phyloP scores from a whole-genome alignment of 2,329 filamentous ascomycete genomes.

The Talaromyces sp. region DNA sequence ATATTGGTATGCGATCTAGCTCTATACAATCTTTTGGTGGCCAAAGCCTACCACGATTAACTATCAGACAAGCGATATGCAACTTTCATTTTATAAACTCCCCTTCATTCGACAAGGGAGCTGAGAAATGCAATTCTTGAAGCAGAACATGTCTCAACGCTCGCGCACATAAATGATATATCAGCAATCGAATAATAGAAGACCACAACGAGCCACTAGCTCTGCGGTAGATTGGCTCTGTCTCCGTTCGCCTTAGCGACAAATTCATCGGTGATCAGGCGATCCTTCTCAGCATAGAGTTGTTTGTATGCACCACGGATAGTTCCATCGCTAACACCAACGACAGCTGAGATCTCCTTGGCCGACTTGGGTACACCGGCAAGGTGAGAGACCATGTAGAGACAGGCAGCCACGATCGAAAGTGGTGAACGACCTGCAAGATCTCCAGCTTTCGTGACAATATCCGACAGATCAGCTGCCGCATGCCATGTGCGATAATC shows the following conservation, averaged over 20 bases:
- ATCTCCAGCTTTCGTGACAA: slow-evolving; percentile 72
- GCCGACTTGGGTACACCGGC: slow-evolving; percentile 74
- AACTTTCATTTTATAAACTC: not conserved
- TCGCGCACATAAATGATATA: not conserved
- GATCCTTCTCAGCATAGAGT: slow-evolving; percentile 70
- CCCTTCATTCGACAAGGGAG: not conserved
- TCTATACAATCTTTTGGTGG: slow-evolving; percentile 4
- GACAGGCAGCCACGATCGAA: slow-evolving; percentile 89
- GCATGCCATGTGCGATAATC: slow-evolving; percentile 75
- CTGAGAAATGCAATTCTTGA: not conserved
- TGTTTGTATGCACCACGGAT: slow-evolving; percentile 94
- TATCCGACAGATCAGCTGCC: slow-evolving; percentile 71
- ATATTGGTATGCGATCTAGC: not conserved
- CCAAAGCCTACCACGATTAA: not conserved
- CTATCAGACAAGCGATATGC: not conserved
- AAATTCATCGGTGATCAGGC: slow-evolving; percentile 72
- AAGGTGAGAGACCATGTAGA: slow-evolving; percentile 90
- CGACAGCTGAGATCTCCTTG: slow-evolving; percentile 81
- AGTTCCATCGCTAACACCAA: slow-evolving; percentile 91
- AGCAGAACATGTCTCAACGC: not conserved
- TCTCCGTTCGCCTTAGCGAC: slow-evolving; percentile 67
- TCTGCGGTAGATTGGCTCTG: slow-evolving; percentile 64
- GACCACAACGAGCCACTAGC: not conserved
- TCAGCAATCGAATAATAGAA: not conserved
- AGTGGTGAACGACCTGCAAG: slow-evolving; percentile 90